Base-by-base conservation (phyloP, 306 rosid genomes). In the Luffa aegyptiaca region DNA sequence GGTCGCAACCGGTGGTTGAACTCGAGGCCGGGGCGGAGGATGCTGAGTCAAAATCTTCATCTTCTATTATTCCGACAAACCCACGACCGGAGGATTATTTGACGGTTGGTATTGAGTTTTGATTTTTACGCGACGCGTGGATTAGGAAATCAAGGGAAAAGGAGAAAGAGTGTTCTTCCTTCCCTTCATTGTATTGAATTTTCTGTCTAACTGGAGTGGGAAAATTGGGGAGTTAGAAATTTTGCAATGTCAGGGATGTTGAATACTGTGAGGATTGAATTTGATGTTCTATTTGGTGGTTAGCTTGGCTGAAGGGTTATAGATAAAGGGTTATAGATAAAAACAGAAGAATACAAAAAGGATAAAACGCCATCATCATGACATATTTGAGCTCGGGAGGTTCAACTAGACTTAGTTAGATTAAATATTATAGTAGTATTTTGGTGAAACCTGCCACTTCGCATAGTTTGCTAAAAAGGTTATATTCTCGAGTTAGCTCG, bases 1-100 rank as follows among this genome's bases (percentile, higher is more conserved):
- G 87, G 31, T 63, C 91, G 73, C 95, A 86, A 75, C 85, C 84
- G 39, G 89, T 72, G 62, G 90, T 79, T 12, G 95, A 90, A 11
- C 82, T 84, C 37, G 92, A 90, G 61, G 62, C 86, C 1, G 85
- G 68, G 21, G 83, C 66, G 58, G 90, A 90, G 59, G 81, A 80
- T 10, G 91, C 80, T 8, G 88, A 86, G 18, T 49, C 87, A 1
- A 90, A 88, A 76, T 79, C 89, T 62, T 88, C 93, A 9, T 89
- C 95, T 11, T 97, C 99, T 61, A 96, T 96, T 11, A 90, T 96
- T 59, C 68, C 99, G 78, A 90, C 96, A 3, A 84, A 86, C 83
- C 98, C 99, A 18, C 86, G 90, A 82, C 99, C 97, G 11, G 99
- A 96, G 84, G 99, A 93, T 85, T 96, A 93, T 79, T 88, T 93